Percentiles rank a stretch among this genome's conserved stretches.
Conservation (phyloP, 2,329 filamentous ascomycete genomes). For the Rhynchosporium agropyri region DNA sequence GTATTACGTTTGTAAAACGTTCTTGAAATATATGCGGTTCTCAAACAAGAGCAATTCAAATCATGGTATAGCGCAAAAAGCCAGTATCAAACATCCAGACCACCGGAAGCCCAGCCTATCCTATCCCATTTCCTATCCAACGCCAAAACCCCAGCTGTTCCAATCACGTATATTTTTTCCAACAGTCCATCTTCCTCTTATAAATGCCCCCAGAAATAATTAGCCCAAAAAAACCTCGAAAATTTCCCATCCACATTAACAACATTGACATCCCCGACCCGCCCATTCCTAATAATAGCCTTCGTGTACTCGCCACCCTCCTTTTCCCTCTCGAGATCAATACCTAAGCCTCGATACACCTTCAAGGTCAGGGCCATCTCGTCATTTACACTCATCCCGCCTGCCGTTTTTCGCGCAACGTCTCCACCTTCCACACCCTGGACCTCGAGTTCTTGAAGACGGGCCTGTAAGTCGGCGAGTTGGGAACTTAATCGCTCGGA, state of each 20-base stretch:
- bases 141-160: neutral
- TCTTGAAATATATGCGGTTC: neutral
- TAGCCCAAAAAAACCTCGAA: conserved; percentile 87
- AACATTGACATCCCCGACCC: conserved; percentile 90
- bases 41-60: conserved; percentile 12
- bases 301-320: conserved; percentile 80
- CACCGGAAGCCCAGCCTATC: neutral
- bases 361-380: conserved; percentile 76
- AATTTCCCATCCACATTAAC: conserved; percentile 94
- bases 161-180: neutral
- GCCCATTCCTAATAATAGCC: conserved; percentile 81
- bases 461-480: conserved; percentile 71
- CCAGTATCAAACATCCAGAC: conserved; percentile 3
- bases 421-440: conserved; percentile 79
- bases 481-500: conserved; percentile 87
- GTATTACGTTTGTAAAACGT: neutral
- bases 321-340: conserved; percentile 79
- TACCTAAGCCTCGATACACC: conserved; percentile 87
- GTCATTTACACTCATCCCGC: conserved; percentile 56
- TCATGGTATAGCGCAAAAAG: conserved; percentile 19
- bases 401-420: conserved; percentile 38
- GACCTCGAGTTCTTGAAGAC: conserved; percentile 79
- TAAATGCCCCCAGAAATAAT: conserved; percentile 93
- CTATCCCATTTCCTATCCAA: neutral
- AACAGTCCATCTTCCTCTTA: conserved; percentile 45